Evolutionary conservation across 371 early-diverging fungal genomes (phyloP), one percentile per base, ranked within the genome.

Genomic region (Haplosporangium sp.): DNA sequence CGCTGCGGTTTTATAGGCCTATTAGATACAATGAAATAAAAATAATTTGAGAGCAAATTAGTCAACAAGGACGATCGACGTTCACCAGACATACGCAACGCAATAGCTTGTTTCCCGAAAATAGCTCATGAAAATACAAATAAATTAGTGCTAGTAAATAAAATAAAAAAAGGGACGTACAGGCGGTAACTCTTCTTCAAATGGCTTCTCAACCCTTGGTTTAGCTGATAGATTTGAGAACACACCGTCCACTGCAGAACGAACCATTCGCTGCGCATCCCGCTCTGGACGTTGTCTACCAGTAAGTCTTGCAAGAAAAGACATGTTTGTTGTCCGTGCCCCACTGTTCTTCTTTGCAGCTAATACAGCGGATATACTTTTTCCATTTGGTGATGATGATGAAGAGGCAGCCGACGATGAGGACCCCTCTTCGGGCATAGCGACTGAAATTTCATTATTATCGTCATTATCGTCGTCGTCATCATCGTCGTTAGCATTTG

Each of bases 1-100:
- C 7, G 87, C 85, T 35, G 90, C 91, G 48, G 85, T 84, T 61
- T 91, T 90, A 69, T 92, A 92, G 45, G 89, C 84, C 91, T 91
- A 74, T 62, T 40, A 27, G 27, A 27, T 27, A 27, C 27, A 27
- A 27, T 27, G 27, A 27, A 27, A 27, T 27, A 27, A 27, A 27
- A 27, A 27, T 27, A 34, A 50, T 55, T 9, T 65, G 5, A 4
- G 42, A 19, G 40, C 17, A 63, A 3, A 48, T 11, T 47, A 44
- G 40, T 0, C 27, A 37, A 35, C 10, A 37, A 38, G 27, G 27
- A 27, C 27, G 27, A 27, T 27, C 27, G 27, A 27, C 27, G 27
- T 27, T 27, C 27, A 27, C 27, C 27, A 38, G n/a, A 15, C 59
- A 39, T 59, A 37, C 17, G 39, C n/a, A 15, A 15, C 11, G 40